These are phyloP conservation scores for Dactylonectria estremocensis DNA, from an alignment of 2,329 filamentous ascomycete species.

Conservation along the genomic window DNA sequence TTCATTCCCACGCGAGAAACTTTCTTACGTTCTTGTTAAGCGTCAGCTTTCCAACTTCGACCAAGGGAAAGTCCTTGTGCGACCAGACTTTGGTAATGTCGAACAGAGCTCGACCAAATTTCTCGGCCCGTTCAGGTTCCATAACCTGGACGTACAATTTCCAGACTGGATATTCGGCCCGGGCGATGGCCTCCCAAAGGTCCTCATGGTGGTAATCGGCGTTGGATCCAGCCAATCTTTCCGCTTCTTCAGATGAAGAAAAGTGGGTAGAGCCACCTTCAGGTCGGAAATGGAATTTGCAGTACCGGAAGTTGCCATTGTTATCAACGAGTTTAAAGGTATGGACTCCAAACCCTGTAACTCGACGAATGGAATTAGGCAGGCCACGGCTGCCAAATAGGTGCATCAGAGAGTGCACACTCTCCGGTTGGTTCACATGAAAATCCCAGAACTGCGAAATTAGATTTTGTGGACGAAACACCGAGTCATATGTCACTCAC, in stretches of 20 bases:
- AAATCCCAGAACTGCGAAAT: slow-evolving; percentile 33
- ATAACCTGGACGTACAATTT: slow-evolving; percentile 69
- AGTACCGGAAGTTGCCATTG: slow-evolving; percentile 21
- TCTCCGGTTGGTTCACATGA: slow-evolving; percentile 35
- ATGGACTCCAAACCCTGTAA: slow-evolving; percentile 31
- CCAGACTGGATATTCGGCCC: slow-evolving; percentile 64
- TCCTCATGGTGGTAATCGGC: slow-evolving; percentile 36
- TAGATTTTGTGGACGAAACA: background rate
- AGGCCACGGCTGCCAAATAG: slow-evolving; percentile 30
- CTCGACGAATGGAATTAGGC: slow-evolving; percentile 28
- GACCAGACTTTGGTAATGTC: slow-evolving; percentile 72
- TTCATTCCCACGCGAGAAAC: background rate
- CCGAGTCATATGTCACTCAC: background rate
- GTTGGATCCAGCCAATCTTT: slow-evolving; percentile 29
- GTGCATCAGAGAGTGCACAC: slow-evolving; percentile 33
- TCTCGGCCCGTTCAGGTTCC: slow-evolving; percentile 65
- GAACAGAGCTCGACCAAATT: slow-evolving; percentile 65
- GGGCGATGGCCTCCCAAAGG: slow-evolving; percentile 58
- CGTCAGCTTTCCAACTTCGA: slow-evolving; percentile 64
- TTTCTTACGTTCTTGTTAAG: slow-evolving; percentile 56
- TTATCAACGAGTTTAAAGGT: slow-evolving; percentile 26
- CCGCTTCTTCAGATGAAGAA: background rate
- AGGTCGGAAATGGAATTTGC: slow-evolving; percentile 35
- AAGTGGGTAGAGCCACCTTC: slow-evolving; percentile 18
- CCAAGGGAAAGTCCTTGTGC: slow-evolving; percentile 63